Percentiles rank a stretch among this genome's conserved stretches.
These are phyloP conservation scores for Fibroporia radiculosa DNA, from an alignment of 768 basidiomycete genomes.

Conservation along the genomic window DNA sequence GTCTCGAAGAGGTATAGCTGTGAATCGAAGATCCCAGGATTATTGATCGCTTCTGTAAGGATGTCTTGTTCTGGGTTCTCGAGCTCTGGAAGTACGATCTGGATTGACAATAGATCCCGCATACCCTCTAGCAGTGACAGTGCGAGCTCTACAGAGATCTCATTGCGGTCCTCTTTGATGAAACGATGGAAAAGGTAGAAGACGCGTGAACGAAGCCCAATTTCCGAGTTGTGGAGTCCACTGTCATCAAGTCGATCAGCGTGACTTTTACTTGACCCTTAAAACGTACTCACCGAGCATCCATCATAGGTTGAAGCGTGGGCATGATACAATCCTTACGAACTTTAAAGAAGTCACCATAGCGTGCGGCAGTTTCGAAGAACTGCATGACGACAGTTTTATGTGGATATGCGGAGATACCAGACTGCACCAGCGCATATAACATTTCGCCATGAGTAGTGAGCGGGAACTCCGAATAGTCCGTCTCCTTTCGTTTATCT, in stretches of 20 bases:
- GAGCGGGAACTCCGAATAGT: constrained; percentile 76
- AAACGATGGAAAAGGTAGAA: constrained; percentile 94
- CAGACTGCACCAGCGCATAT: constrained; percentile 73
- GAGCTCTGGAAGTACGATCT: constrained; percentile 66
- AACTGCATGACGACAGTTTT: constrained; percentile 81
- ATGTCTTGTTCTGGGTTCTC: constrained; percentile 65
- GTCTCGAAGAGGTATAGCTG: constrained; percentile 96
- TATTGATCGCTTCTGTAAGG: constrained; percentile 73
- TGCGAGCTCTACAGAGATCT: constrained; percentile 68
- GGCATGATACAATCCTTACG: constrained; percentile 84
- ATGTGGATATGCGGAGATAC: constrained; percentile 77
- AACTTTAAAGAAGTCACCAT: constrained; percentile 94
- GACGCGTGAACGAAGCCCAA: constrained; percentile 62
- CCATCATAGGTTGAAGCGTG: constrained; percentile 83
- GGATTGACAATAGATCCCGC: constrained; percentile 71
- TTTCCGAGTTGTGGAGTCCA: constrained; percentile 76
- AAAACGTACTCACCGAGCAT: constrained; percentile 51
- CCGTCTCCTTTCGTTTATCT: constrained; percentile 56
- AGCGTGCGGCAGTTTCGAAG: constrained; percentile 89
- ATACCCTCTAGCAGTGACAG: constrained; percentile 63
- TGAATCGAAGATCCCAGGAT: constrained; percentile 68
- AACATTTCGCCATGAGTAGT: constrained; percentile 90
- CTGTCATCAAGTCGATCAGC: constrained; percentile 31
- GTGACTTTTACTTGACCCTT: not conserved
- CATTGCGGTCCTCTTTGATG: constrained; percentile 73